These are phyloP conservation scores for Microcos paniculata DNA, from an alignment of 345 rosid genomes.

Conservation along the genomic window DNA sequence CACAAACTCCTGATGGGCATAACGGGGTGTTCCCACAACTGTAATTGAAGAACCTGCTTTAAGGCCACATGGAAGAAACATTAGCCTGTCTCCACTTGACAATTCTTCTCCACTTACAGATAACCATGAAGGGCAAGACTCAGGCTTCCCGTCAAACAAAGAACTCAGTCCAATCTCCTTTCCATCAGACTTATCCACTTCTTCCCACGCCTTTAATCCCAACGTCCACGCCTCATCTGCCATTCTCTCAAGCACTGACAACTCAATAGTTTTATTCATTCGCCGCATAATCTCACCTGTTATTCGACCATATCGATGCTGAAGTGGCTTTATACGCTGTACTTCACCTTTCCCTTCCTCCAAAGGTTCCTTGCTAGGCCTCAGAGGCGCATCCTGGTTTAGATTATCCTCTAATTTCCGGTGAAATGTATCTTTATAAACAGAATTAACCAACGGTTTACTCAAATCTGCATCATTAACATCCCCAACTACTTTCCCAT, in stretches of 20 bases:
- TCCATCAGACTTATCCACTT: conserved; percentile 51
- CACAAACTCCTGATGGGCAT: conserved; percentile 80
- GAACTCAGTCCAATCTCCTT: conserved; percentile 41
- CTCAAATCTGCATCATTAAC: conserved; percentile 52
- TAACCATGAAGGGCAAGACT: conserved; percentile 82
- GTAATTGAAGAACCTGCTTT: conserved; percentile 94
- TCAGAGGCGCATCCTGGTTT: conserved; percentile 46
- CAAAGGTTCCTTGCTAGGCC: conserved; percentile 48
- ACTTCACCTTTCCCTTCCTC: conserved; percentile 37
- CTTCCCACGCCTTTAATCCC: conserved; percentile 93
- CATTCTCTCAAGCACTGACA: conserved; percentile 74
- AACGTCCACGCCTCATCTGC: conserved; percentile 93
- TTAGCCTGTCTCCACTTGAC: conserved; percentile 52
- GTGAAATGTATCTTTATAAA: conserved; percentile 62
- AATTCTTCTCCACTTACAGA: conserved; percentile 71
- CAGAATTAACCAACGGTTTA: conserved; percentile 50
- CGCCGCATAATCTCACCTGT: conserved; percentile 72
- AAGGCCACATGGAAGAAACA: conserved; percentile 97
- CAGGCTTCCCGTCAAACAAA: conserved; percentile 44
- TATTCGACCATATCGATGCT: conserved; percentile 66
- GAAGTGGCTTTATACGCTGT: conserved; percentile 52
- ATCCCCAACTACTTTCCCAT: conserved; percentile 40
- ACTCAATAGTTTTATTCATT: conserved; percentile 60
- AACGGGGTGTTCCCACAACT: conserved; percentile 84
- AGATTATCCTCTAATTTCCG: conserved; percentile 69